Evolutionary conservation across 1,284 basidiomycete species (phyloP), one percentile per base, ranked within the genome.

Genomic region (Kwoniella shivajii): DNA sequence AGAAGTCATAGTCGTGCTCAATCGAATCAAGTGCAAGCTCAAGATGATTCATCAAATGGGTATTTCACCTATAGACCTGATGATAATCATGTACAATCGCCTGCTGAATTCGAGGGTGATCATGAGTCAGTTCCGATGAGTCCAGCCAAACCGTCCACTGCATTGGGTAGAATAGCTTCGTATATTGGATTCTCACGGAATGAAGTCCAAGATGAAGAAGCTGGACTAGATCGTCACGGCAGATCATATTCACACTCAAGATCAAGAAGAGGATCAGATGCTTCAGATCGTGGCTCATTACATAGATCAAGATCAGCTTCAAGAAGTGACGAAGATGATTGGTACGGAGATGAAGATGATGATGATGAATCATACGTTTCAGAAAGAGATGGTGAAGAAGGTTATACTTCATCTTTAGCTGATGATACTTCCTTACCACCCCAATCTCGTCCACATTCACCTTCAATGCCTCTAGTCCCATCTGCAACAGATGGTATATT

Each of bases 391-490:
- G 67, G 66, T 0, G 72, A 73, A 56, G 72, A 71, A 46, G 67
- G 71, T 2, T 76, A 77, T 59, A 68, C 67, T 2, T 78, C 76
- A 1, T 76, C 73, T 1, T 48, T 78, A n/a, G 77, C 77, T 3
- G 77, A 78, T 58, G 75, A 78, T 56, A 78, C 77, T 1, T 78
- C 76, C 1, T 63, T 78, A 1, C 77, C 77, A 9, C 77, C 77
- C 1, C 74, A 78, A 62, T 76, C 74, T 0, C 65, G 73, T 20
- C 76, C 76, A 0, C 59, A 60, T 24, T 78, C 75, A 4, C 76
- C 77, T 3, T 59, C 65, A 26, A 65, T 78, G 13, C 77, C 77
- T 0, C 62, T 78, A 2, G 63, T 78, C 0, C 74, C 74, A 1
- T 57, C 63, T 1, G 64, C 63, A 1, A 66, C 68, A 13, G 77